A percentile compares a stretch with the other conserved stretches of the same genome.
Evolutionary conservation across 805 yeast genomes (phyloP).

Genomic region (Candida silvicultrix): DNA sequence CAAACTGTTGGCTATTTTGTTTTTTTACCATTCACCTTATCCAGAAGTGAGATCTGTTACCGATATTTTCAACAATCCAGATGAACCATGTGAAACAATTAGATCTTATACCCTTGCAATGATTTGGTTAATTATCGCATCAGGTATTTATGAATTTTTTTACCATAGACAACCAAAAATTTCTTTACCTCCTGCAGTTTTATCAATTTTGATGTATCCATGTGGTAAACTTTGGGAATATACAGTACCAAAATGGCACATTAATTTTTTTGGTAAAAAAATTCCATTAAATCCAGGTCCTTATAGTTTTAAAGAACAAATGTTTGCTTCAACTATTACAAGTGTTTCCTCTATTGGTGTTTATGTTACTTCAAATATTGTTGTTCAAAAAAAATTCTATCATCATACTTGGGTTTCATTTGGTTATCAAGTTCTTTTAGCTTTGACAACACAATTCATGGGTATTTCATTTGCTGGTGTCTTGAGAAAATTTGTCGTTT

Average conservation of each 20-base stretch:
- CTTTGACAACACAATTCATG: slow-evolving; percentile 50
- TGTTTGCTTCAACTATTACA: slow-evolving; percentile 46
- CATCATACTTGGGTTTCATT: slow-evolving; percentile 26
- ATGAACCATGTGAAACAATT: slow-evolving; percentile 43
- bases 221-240: slow-evolving; percentile 36
- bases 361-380: slow-evolving; percentile 33
- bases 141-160: slow-evolving; percentile 52
- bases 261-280: slow-evolving; percentile 32
- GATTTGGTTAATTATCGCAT: slow-evolving; percentile 44
- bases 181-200: slow-evolving; percentile 34
- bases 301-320: slow-evolving; percentile 60
- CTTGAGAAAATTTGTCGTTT: slow-evolving; percentile 50
- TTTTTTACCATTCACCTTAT: slow-evolving; percentile 47
- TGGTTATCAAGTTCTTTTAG: slow-evolving; percentile 47
- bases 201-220: slow-evolving; percentile 41
- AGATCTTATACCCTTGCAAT: slow-evolving; percentile 32
- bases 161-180: slow-evolving; percentile 48
- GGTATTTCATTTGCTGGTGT: slow-evolving; percentile 67
- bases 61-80: slow-evolving; percentile 42
- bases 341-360: slow-evolving; percentile 28
- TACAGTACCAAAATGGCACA: slow-evolving; percentile 39
- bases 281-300: slow-evolving; percentile 54
- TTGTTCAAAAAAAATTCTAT: slow-evolving; percentile 26
- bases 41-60: slow-evolving; percentile 64
- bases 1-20: slow-evolving; percentile 27